Evolutionary conservation across 441 rosid genomes (phyloP), one percentile per base, ranked within the genome.

Genomic region (Adansonia madagascariensis): DNA sequence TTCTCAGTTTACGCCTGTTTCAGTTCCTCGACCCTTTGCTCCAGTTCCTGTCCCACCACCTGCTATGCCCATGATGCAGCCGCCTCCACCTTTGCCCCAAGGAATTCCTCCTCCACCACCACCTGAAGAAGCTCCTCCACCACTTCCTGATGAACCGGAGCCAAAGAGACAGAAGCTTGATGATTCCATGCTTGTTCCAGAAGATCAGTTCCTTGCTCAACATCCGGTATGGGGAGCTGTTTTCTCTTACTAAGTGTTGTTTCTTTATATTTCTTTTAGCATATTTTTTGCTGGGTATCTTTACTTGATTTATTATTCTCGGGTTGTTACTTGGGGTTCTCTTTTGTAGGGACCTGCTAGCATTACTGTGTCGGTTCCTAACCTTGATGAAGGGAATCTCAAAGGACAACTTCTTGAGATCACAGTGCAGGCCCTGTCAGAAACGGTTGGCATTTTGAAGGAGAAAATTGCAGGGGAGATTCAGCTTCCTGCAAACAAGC

Each of bases 401-500:
- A 89, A 85, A 83, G 95, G 97, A 31, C 97, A 91, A 80, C 79
- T 86, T 75, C 81, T 96, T 87, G 98, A 91, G 89, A 90, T 96
- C 71, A 84, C 86, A 17, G 86, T 94, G 84, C 97, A 90, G 85
- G 83, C 98, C 0, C 73, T 94, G 76, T 91, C 96, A 6, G 99
- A 96, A 81, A 91, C 90, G 7, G 90, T 96, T 74, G 90, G 91
- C 75, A 96, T 98, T 85, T 88, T 96, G 88, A 96, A 96, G 84
- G 98, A 94, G 88, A 96, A 96, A 86, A 96, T 96, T 78, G 97
- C 99, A 0, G 99, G 97, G 79, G 97, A 94, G 84, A 94, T 86
- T 75, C 98, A 96, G 79, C 94, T 91, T 78, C 95, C 97, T 41
- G 91, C 98, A 66, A 96, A 94, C 90, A 96, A 96, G 82, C 99